Evolutionary conservation across 2,329 filamentous ascomycete genomes (phyloP), one percentile per base, ranked within the genome.

Genomic region (Immersiporthe knoxdaviesiana): DNA sequence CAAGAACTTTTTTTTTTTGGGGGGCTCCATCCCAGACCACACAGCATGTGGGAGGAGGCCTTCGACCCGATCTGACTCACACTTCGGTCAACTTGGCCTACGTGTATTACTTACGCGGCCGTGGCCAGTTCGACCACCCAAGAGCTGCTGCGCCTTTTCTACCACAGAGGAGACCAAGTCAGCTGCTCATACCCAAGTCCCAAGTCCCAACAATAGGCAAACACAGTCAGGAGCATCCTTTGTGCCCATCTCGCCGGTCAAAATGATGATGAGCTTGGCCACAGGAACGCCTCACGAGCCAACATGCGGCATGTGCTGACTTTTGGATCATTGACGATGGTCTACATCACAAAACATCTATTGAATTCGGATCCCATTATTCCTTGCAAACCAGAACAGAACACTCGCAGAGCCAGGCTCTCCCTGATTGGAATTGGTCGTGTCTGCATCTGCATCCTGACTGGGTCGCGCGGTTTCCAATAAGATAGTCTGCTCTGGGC

Each of bases 61-160:
- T 56, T 30, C 52, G 52, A 56, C 52, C 16, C 16, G 8, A 47
- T 54, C 24, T 24, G 52, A 56, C 52, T 8, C 5, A 56, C 24
- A 32, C 27, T 37, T 37, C n/a, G 30, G 41, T 21, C 41, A 21
- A 47, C 5, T 47, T 47, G 56, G 32, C 35, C 8, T 39, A 60
- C 58, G 58, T 8, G 58, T 60, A 32, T 11, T 37, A 69, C 63
- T 67, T 60, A 69, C 67, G 67, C 58, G 63, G 69, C 68, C 44
- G 39, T 63, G 61, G 59, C 24, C 56, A 69, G 18, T 54, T 32
- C 12, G 30, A 32, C 61, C 44, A 32, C 61, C 44, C 44, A 32
- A 50, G 44, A 47, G 24, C 63, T 65, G 24, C 63, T 65, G 61
- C 61, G 61, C 61, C 61, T n/a, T 32, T 37, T 50, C 16, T 44